These are phyloP conservation scores for Anthracocystis panici-leucophaei DNA, from an alignment of 1,284 basidiomycete genomes.

Conservation along the genomic window DNA sequence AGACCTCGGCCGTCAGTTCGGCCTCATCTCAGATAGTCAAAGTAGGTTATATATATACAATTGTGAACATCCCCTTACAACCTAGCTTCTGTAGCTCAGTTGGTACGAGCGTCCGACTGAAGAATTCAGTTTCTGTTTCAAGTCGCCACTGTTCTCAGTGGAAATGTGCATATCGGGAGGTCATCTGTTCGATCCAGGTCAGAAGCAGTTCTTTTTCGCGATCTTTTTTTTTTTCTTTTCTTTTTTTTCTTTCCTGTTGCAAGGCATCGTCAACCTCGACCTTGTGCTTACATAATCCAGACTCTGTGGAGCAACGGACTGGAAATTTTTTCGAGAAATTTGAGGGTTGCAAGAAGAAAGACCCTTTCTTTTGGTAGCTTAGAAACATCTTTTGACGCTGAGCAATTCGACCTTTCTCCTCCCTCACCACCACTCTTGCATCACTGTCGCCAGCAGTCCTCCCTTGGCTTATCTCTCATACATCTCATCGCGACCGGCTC, in stretches of 20 bases:
- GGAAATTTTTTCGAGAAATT: slow-evolving; percentile 39
- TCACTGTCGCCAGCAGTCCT: neutral
- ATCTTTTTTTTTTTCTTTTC: slow-evolving; percentile 6
- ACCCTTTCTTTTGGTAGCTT: slow-evolving; percentile 16
- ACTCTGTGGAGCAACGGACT: slow-evolving; percentile 18
- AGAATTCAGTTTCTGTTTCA: slow-evolving; percentile 36
- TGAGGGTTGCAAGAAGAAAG: slow-evolving; percentile 12
- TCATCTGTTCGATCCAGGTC: slow-evolving; percentile 55
- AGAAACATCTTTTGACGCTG: neutral
- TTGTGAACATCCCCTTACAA: neutral
- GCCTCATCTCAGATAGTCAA: no score
- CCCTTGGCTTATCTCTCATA: neutral
- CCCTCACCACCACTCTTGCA: neutral
- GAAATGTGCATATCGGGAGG: slow-evolving; percentile 32
- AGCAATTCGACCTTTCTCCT: slow-evolving; percentile 2
- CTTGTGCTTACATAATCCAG: slow-evolving; percentile 9
- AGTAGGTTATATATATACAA: no score
- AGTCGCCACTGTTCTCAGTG: slow-evolving; percentile 14
- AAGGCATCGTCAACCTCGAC: no score
- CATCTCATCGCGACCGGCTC: no score
- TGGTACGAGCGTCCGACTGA: slow-evolving; percentile 60
- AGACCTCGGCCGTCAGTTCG: no score
- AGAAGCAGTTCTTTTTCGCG: slow-evolving; percentile 33
- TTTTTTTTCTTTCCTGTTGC: neutral
- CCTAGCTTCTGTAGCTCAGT: slow-evolving; percentile 51